Conservation (phyloP, 1,284 basidiomycete species). For the Ustilago sp. region DNA sequence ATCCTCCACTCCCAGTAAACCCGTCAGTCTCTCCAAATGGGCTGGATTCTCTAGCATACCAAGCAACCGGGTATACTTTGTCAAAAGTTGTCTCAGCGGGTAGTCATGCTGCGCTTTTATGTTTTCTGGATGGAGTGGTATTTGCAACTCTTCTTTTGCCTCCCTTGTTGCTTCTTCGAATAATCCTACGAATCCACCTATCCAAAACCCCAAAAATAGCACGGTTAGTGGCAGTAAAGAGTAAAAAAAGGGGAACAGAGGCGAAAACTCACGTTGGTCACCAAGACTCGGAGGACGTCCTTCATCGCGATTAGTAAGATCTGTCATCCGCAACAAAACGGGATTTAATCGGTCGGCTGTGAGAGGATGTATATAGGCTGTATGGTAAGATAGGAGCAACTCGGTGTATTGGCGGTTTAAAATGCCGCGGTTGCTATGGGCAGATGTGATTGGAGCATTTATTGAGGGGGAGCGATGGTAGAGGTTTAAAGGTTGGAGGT, state of each 20-base stretch:
- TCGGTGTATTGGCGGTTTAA: background rate
- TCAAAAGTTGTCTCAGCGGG: background rate
- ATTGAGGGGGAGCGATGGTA: background rate
- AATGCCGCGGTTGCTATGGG: background rate
- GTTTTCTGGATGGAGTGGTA: constrained; percentile 27
- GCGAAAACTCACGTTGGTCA: constrained; percentile 5
- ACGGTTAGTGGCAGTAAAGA: background rate
- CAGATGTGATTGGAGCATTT: background rate
- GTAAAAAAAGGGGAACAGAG: background rate
- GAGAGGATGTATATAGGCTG: background rate
- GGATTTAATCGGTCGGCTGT: background rate
- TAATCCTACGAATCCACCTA: background rate
- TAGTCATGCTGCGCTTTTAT: constrained; percentile 1
- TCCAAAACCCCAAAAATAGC: background rate
- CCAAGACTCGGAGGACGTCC: background rate
- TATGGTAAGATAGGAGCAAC: background rate
- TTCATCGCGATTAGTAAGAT: background rate
- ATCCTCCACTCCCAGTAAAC: constrained; percentile 5
- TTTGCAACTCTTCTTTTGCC: background rate
- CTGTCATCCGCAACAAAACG: background rate
- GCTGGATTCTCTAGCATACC: background rate
- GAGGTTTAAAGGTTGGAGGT: constrained; percentile 4
- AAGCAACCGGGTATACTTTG: background rate
- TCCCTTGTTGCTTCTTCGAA: background rate
- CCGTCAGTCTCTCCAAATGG: background rate